Conservation (phyloP, 179 eudicot genomes). For the Heliamphora pulchella region DNA sequence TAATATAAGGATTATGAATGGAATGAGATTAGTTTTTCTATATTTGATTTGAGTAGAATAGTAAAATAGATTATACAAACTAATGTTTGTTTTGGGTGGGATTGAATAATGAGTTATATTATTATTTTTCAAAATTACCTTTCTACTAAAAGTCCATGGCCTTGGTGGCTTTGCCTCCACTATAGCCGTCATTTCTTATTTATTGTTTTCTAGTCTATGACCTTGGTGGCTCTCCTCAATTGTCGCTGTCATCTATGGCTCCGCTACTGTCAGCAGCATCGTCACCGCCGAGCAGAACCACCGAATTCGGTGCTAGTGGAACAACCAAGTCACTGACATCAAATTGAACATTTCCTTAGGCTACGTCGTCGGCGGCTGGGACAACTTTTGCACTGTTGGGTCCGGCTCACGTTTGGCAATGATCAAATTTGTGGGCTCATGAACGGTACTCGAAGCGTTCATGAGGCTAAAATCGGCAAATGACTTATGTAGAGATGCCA, state of each 20-base stretch:
- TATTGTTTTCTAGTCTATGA: constrained; percentile 13
- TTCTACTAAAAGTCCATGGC: too few species aligned
- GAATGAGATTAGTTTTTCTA: too few species aligned
- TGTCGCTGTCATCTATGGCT: constrained; percentile 39
- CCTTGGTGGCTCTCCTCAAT: constrained; percentile 41
- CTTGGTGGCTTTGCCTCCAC: too few species aligned
- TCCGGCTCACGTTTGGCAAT: constrained; percentile 67
- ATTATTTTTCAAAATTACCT: too few species aligned
- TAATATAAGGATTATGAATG: too few species aligned
- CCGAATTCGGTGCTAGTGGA: constrained; percentile 44
- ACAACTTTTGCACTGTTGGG: constrained; percentile 56
- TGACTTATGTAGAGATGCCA: too few species aligned
- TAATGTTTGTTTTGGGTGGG: too few species aligned
- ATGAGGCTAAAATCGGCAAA: too few species aligned
- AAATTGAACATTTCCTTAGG: constrained; percentile 50
- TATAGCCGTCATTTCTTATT: constrained; percentile 23
- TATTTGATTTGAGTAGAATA: too few species aligned
- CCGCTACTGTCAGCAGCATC: constrained; percentile 59
- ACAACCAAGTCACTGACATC: constrained; percentile 14
- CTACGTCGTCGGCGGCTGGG: constrained; percentile 58
- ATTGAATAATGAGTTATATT: too few species aligned
- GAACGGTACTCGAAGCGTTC: constrained; percentile 30
- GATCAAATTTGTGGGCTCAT: constrained; percentile 58
- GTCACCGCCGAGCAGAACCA: constrained; percentile 35
- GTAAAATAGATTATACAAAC: too few species aligned